Evolutionary conservation across 805 yeast species (phyloP), one percentile per base, ranked within the genome.

Genomic region (Starmerella vitae): DNA sequence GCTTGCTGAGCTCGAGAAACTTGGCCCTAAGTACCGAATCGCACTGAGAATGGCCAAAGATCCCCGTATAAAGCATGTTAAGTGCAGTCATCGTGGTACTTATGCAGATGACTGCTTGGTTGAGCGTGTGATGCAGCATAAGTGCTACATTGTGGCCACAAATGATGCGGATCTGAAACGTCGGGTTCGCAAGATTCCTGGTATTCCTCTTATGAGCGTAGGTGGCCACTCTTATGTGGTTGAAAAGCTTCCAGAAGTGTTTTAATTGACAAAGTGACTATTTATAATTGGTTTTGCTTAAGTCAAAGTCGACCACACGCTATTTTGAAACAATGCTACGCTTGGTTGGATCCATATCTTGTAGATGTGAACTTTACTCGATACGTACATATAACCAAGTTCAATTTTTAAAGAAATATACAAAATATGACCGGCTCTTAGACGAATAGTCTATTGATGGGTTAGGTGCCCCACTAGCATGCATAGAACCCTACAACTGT

Each of bases 81-180:
- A 76, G 31, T 91, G 98, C 55, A 67, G 88, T 9, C 98, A 91
- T 56, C 81, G 79, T 51, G 98, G 98, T 22, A 88, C 95, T 0
- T 91, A 91, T 66, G 98, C 98, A 21, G 98, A 91, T 74, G 98
- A 91, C 61, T 91, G 98, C 60, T 58, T 91, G 7, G 97, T 91
- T 14, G 76, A 80, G 57, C 70, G 98, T 51, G 94, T 91, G 5
- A 70, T 88, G 59, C 96, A 88, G 55, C 97, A 91, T 63, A 91
- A 91, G 58, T 91, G 98, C 62, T 91, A 75, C 55, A 86, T 91
- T 40, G 96, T 91, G 27, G 98, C 98, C 35, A 88, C 97, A 1
- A 91, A 88, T 58, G 98, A 91, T 75, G 96, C 94, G 12, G 97
- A 88, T 52, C 66, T 91, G 57, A 91, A 91, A 58, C 76, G 95